Percentiles rank a stretch among this genome's conserved stretches.
Evolutionary conservation across 2,329 filamentous ascomycete species (phyloP).

Genomic region (Chaetomium sp.): DNA sequence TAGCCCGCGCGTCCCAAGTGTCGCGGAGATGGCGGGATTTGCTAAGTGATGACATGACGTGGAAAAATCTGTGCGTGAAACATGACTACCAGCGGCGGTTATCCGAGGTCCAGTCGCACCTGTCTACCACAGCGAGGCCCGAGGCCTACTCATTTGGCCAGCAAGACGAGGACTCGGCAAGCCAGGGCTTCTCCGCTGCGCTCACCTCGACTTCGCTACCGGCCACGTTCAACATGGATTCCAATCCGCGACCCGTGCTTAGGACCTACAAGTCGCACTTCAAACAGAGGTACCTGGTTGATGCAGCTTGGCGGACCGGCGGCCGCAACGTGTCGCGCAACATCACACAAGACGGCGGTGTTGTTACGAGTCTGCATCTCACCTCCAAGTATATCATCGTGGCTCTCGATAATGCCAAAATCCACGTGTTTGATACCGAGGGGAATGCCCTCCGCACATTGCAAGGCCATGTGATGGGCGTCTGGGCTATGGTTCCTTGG

Average conservation of each 20-base stretch:
- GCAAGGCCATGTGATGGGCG: constrained; percentile 96
- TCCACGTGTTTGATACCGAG: constrained; percentile 94
- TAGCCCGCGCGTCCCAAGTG: constrained; percentile 93
- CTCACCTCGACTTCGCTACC: constrained; percentile 42
- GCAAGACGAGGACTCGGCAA: constrained; percentile 39
- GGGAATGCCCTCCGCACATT: constrained; percentile 86
- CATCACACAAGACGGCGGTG: constrained; percentile 94
- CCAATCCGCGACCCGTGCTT: constrained; percentile 60
- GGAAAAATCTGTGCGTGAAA: constrained; percentile 96
- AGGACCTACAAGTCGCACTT: constrained; percentile 95
- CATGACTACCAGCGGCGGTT: constrained; percentile 76
- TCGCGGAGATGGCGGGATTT: constrained; percentile 92
- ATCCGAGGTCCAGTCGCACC: constrained; percentile 51
- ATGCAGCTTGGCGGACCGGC: constrained; percentile 93
- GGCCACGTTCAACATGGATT: constrained; percentile 53
- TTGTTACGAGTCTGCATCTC: constrained; percentile 92
- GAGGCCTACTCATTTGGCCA: constrained; percentile 41
- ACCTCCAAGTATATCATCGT: constrained; percentile 97
- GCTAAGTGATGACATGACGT: constrained; percentile 93
- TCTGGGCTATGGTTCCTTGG: constrained; percentile 99
- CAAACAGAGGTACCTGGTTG: constrained; percentile 95
- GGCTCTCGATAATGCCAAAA: constrained; percentile 95
- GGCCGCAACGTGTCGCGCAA: constrained; percentile 81
- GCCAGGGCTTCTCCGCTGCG: constrained; percentile 51
- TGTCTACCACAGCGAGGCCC: constrained; percentile 38